Evolutionary conservation across 257 asterid species (phyloP).

Genomic region (Cruciata laevipes): DNA sequence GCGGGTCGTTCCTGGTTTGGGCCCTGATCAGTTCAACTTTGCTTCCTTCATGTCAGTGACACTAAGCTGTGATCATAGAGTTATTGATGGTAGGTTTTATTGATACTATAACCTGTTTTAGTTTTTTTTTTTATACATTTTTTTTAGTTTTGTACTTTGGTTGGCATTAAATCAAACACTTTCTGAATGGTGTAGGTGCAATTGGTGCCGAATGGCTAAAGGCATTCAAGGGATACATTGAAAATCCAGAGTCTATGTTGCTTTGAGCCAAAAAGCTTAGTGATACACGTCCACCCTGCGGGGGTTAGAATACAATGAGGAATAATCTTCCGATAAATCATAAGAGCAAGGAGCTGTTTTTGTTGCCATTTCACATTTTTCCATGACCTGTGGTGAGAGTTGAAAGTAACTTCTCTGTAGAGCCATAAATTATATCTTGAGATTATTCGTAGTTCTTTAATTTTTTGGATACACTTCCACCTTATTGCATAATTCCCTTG

Average conservation of each 20-base stretch:
- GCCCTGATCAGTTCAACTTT: constrained; percentile 55
- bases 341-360: background rate
- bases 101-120: background rate
- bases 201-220: constrained; percentile 98
- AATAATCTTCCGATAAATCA: background rate
- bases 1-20: constrained; percentile 70
- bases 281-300: background rate
- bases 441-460: background rate
- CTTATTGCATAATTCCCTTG: constrained; percentile 7
- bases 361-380: background rate
- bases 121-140: too few species aligned
- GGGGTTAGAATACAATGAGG: background rate
- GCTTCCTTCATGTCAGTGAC: constrained; percentile 72
- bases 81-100: constrained; percentile 68
- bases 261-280: constrained; percentile 31
- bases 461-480: background rate
- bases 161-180: background rate
- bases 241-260: constrained; percentile 88
- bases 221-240: constrained; percentile 93
- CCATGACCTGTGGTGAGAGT: constrained; percentile 10
- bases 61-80: constrained; percentile 96
- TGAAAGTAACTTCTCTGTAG: background rate
- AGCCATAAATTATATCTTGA: background rate
- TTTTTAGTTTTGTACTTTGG: background rate
- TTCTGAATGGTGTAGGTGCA: constrained; percentile 49